Evolutionary conservation across 257 asterid species (phyloP).

Genomic region (Nicotiana attenuata): DNA sequence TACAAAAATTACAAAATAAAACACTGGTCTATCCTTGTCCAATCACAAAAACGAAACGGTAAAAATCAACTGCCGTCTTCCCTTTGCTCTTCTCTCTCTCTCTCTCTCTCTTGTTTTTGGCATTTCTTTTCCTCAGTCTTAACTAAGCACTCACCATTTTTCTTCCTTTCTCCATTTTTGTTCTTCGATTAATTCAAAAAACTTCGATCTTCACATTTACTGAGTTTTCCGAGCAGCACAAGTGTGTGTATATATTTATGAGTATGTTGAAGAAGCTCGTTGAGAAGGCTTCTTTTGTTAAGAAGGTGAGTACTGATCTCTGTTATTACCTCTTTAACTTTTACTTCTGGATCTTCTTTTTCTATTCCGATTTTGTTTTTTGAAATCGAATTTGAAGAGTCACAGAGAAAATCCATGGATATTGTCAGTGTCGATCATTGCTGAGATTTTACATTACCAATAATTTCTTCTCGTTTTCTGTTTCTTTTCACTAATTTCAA

Average conservation of each 20-base stretch:
- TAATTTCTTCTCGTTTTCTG: not conserved
- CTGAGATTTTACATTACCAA: not conserved
- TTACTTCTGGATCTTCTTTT: not conserved
- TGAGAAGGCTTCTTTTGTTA: slow-evolving; percentile 71
- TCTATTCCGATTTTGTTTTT: not conserved
- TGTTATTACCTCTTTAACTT: not conserved
- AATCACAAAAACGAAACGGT: not conserved
- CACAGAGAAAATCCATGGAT: not conserved
- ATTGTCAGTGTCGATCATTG: not conserved
- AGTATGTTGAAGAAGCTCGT: slow-evolving; percentile 58
- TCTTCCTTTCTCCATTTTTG: not conserved
- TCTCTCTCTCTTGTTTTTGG: slow-evolving; percentile 13
- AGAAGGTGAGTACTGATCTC: slow-evolving; percentile 47
- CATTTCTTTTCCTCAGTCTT: slow-evolving; percentile 10
- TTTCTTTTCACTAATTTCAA: not conserved
- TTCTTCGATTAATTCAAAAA: not conserved
- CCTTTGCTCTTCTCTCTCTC: not conserved
- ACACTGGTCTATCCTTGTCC: slow-evolving; percentile 1
- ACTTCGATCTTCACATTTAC: not conserved
- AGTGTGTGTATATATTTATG: not conserved
- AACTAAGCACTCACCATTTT: not conserved
- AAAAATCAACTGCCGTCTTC: slow-evolving; percentile 4
- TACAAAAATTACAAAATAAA: not conserved
- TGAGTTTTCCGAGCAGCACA: not conserved
- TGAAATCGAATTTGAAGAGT: not conserved